phyloP scores from a whole-genome alignment of 2,329 filamentous ascomycete species.

The Mycocentrospora acerina region DNA sequence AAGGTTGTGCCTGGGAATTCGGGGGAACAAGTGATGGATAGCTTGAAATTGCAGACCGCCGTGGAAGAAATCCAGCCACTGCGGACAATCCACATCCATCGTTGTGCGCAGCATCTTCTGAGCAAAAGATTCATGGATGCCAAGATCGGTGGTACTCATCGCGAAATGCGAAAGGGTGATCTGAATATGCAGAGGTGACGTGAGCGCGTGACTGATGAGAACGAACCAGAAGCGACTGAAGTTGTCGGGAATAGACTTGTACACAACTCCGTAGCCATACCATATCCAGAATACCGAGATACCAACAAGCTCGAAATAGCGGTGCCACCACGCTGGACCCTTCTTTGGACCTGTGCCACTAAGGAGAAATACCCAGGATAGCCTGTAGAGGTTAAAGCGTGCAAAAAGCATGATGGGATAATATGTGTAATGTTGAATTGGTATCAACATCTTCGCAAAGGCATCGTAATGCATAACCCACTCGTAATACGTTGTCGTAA shows the following conservation, averaged over 20 bases:
- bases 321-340: conserved; percentile 67
- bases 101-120: conserved; percentile 71
- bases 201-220: conserved; percentile 64
- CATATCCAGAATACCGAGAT: conserved; percentile 67
- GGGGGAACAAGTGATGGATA: conserved; percentile 69
- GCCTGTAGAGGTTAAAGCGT: conserved; percentile 71
- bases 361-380: conserved; percentile 67
- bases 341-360: conserved; percentile 57
- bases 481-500: conserved; percentile 68
- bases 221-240: conserved; percentile 62
- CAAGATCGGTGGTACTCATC: conserved; percentile 68
- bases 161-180: conserved; percentile 73
- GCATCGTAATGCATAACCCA: conserved; percentile 65
- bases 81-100: conserved; percentile 72
- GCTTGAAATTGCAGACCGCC: conserved; percentile 73
- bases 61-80: conserved; percentile 72
- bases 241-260: conserved; percentile 60
- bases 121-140: conserved; percentile 65
- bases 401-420: conserved; percentile 68
- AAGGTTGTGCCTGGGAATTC: conserved; percentile 69
- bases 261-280: conserved; percentile 67
- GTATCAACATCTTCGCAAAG: conserved; percentile 60
- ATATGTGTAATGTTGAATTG: conserved; percentile 66
- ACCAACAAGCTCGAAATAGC: conserved; percentile 64
- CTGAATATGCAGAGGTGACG: conserved; percentile 69